Conservation (phyloP, 768 basidiomycete genomes). For the Trametes villosa region DNA sequence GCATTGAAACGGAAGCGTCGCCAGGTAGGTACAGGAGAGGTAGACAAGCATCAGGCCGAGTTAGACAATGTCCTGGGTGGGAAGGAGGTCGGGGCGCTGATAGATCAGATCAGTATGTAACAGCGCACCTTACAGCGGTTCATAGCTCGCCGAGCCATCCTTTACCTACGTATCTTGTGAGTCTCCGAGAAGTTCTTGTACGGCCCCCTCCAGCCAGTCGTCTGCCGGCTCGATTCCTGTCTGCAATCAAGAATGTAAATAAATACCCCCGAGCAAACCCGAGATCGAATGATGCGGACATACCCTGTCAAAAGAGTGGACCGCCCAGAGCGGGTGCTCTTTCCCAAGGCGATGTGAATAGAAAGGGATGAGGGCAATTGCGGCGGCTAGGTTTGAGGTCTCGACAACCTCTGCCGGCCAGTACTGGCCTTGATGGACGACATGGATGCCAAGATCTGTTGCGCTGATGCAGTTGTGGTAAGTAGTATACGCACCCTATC, state of each 20-base stretch:
- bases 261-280: not conserved
- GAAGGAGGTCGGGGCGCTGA: not conserved
- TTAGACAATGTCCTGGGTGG: not conserved
- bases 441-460: not conserved
- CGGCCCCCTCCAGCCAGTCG: not conserved
- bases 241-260: not conserved
- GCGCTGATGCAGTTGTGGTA: not conserved
- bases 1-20: not conserved
- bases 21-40: not conserved
- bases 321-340: not conserved
- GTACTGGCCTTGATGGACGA: not conserved
- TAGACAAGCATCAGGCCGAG: not conserved
- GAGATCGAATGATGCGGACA: not conserved
- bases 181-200: not conserved
- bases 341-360: not conserved
- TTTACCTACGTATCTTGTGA: too few relatives aligned
- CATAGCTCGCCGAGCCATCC: too few relatives aligned
- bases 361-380: not conserved
- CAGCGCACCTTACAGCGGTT: too few relatives aligned
- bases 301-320: conserved; percentile 8
- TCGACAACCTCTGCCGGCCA: not conserved
- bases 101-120: not conserved
- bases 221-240: conserved; percentile 3
- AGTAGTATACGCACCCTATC: not conserved
- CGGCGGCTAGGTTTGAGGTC: not conserved